These are phyloP conservation scores for Medicago arabica DNA, from an alignment of 306 rosid species.

Conservation along the genomic window DNA sequence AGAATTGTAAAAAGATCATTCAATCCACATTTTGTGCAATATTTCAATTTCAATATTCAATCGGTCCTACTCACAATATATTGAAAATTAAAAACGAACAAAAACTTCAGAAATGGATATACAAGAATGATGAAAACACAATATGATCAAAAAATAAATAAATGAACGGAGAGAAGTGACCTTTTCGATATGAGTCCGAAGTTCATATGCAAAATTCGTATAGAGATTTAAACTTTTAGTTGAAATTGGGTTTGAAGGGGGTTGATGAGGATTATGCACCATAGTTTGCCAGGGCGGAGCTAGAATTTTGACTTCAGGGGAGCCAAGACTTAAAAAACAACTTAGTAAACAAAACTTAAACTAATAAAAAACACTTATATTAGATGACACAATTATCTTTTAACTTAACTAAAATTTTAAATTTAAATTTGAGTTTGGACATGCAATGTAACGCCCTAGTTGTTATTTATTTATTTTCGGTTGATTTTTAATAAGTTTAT, in stretches of 20 bases:
- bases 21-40: not conserved
- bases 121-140: not conserved
- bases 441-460: too few relatives aligned
- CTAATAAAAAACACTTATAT: too few relatives aligned
- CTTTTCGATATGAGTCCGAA: constrained; percentile 47
- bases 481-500: too few relatives aligned
- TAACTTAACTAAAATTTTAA: too few relatives aligned
- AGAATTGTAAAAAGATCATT: too few relatives aligned
- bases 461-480: too few relatives aligned
- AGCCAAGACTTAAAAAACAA: too few relatives aligned
- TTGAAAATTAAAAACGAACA: not conserved
- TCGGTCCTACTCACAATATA: not conserved
- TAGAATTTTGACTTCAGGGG: too few relatives aligned
- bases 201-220: constrained; percentile 40
- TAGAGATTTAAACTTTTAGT: constrained; percentile 40
- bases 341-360: too few relatives aligned
- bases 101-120: too few relatives aligned
- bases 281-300: not conserved
- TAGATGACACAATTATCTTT: too few relatives aligned
- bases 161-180: constrained; percentile 36
- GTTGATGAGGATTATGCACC: not conserved
- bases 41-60: not conserved
- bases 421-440: too few relatives aligned
- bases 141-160: not conserved
- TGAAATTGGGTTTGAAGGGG: not conserved